A percentile compares a stretch with the other conserved stretches of the same genome.
These are phyloP conservation scores for Conringia planisiliqua DNA, from an alignment of 345 rosid species.

Conservation along the genomic window DNA sequence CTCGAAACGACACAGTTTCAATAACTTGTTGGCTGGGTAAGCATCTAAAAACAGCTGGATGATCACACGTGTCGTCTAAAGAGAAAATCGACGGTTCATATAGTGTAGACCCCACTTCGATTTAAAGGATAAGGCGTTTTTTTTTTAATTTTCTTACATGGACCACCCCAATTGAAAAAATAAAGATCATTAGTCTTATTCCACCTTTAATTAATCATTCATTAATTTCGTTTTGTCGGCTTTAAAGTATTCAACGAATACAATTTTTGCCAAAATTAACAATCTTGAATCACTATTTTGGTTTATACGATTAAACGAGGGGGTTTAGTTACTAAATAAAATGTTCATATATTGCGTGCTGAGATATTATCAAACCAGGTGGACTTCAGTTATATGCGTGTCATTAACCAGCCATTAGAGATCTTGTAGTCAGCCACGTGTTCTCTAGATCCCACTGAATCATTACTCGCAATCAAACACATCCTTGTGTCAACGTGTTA, in stretches of 20 bases:
- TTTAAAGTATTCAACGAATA: background rate
- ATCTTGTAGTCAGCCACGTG: background rate
- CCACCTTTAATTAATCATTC: slow-evolving; percentile 5
- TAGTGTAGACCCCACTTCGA: background rate
- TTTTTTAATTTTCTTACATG: background rate
- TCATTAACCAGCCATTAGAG: background rate
- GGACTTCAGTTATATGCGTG: slow-evolving; percentile 1
- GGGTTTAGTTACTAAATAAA: background rate
- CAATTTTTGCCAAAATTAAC: background rate
- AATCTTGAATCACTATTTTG: background rate
- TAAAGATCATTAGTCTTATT: slow-evolving; percentile 28
- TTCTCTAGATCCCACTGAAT: background rate
- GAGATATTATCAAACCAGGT: background rate
- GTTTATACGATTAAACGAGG: background rate
- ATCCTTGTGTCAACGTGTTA: background rate
- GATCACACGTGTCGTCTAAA: background rate
- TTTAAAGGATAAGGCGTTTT: slow-evolving; percentile 25
- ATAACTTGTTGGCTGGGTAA: slow-evolving; percentile 27
- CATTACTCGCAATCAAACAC: background rate
- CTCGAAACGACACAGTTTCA: slow-evolving; percentile 25
- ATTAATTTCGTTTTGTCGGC: slow-evolving; percentile 18
- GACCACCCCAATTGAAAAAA: background rate
- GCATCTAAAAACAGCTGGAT: slow-evolving; percentile 19
- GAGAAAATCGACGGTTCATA: slow-evolving; percentile 16
- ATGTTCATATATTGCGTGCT: background rate